Evolutionary conservation across 805 yeast genomes (phyloP).

Genomic region (Saccharomycodes ludwigii): DNA sequence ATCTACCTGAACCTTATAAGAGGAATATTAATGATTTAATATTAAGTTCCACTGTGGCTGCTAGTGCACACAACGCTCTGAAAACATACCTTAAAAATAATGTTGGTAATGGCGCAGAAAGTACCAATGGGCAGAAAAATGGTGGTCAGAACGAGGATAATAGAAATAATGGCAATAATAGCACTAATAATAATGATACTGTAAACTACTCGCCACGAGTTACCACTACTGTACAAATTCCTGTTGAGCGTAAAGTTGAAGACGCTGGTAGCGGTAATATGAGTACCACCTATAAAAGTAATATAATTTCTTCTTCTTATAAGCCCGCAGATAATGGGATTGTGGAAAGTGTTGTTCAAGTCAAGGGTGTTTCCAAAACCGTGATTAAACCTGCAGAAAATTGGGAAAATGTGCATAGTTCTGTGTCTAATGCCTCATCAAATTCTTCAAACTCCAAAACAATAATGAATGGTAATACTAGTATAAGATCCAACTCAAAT

Average conservation of each 20-base stretch:
- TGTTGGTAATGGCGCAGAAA: no score
- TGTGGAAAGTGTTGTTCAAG: slow-evolving; percentile 70
- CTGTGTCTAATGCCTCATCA: slow-evolving; percentile 1
- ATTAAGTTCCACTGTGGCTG: no score
- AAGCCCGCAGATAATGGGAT: slow-evolving; percentile 32
- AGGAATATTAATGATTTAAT: no score
- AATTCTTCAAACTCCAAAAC: no score
- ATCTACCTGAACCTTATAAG: no score
- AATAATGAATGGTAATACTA: no score
- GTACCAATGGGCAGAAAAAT: no score
- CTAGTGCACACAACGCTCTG: no score
- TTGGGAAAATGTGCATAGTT: no score
- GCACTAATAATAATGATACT: not conserved
- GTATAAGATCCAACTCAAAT: no score
- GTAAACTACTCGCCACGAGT: not conserved
- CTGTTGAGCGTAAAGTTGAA: not conserved
- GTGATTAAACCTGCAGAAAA: slow-evolving; percentile 58
- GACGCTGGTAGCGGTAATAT: slow-evolving; percentile 1
- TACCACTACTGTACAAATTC: not conserved
- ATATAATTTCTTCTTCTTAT: slow-evolving; percentile 14
- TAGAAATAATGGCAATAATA: not conserved
- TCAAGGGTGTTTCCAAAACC: slow-evolving; percentile 75
- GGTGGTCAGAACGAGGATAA: not conserved
- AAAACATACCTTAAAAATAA: no score
- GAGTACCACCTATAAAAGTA: slow-evolving; percentile 3